Evolutionary conservation across 352 stramenopile species (phyloP), one percentile per base, ranked within the genome.

Genomic region (Phytopythium helicoides): DNA sequence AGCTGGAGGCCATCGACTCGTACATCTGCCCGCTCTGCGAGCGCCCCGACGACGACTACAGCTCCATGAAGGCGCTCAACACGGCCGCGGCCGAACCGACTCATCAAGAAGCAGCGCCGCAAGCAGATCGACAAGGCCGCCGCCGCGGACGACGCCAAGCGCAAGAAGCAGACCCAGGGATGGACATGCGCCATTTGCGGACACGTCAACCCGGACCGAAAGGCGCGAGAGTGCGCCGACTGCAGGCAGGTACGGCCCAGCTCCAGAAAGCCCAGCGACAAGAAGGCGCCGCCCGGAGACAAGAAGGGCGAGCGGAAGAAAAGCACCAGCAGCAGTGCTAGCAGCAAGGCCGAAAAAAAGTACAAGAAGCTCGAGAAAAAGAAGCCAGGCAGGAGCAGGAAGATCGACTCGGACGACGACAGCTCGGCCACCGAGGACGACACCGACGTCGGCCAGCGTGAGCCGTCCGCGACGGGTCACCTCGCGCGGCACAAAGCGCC

Each of bases 21-120:
- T 95, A 94, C 65, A 78, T 95, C 38, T 95, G 86, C 37, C 86
- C 86, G 41, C 64, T 95, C 7, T 95, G 86, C 47, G 86, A 95
- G 66, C 56, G 48, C 7, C 65, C 83, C 1, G 58, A 52, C 45
- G 86, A 95, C 57, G 81, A 95, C 54, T 92, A 77, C 46, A 65
- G 56, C 16, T 55, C 64, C 39, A 64, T 82, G 48, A 87, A 72
- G 45, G 78, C 83, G 37, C 74, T 81, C 7, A 95, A 95, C 64
- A 95, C 86, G 45, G 60, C 61, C 25, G 59, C 84, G 16, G 86
- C 86, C 57, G n/a, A 95, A 95, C 59, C 68, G 68, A 26, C 60
- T 81, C 28, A 74, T 69, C 58, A 79, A 73, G 46, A 67, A 60
- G 18, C 34, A 78, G 55, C 76, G 78, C 25, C 69, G 75, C 48